Evolutionary conservation across 164 flowering plant species (phyloP), one percentile per base, ranked within the genome.

Genomic region (Chimonanthus salicifolius): DNA sequence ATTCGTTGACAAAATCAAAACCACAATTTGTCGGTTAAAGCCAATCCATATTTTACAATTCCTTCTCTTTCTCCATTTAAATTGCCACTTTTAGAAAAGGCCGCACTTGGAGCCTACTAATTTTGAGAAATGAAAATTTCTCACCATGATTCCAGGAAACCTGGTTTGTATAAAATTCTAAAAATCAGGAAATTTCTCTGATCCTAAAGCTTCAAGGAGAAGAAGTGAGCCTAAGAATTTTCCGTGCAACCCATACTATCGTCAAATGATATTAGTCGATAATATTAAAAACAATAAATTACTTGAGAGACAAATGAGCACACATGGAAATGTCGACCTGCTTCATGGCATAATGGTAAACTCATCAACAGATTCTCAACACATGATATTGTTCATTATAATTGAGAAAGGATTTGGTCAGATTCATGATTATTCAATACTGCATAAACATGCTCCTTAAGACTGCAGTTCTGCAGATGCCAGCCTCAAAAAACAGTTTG

Each of bases 351-450:
- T 54, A 10, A 54, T 6, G 16, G 60, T 54, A 54, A 54, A 10
- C 16, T 54, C 60, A 54, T 11, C 10, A 13, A 54, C 16, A 54
- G 60, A 11, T 54, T 5, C 60, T 33, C 33, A 33, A 54, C 11
- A 5, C 60, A 54, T 15, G 16, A 54, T 54, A 9, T 11, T 54
- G 16, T 11, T 54, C 60, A 54, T 54, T 54, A 10, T 54, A 13
- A 54, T 54, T 54, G 16, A 66, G n/a, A 66, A 44, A 15, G 68
- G 68, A 7, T 20, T 18, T 15, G 46, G 46, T 66, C 68, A 66
- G 68, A 66, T 66, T 66, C 68, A 66, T 66, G 68, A 66, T 66
- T 66, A 66, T 66, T 66, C 49, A 66, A 45, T 47, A 66, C 10
- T 44, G 60, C 5, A n/a, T n/a, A 54, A 13, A 54, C 11, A 54